phyloP scores from a whole-genome alignment of 2,329 filamentous ascomycete species.

The Tolypocladium inflatum region DNA sequence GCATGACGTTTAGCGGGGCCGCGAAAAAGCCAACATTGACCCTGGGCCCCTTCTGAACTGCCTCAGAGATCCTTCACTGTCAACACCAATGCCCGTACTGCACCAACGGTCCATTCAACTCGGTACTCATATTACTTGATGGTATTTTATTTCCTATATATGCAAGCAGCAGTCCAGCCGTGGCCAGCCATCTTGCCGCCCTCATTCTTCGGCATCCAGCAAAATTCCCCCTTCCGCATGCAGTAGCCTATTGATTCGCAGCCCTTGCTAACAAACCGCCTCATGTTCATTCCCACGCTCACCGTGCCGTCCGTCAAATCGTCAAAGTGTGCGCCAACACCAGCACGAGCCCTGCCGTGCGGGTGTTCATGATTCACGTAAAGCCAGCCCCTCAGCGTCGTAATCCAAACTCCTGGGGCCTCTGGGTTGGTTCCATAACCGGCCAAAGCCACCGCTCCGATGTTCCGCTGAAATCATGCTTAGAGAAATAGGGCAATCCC shows the following conservation, averaged over 20 bases:
- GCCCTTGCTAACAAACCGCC: not conserved
- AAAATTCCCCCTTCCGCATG: not conserved
- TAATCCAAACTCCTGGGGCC: constrained; percentile 14
- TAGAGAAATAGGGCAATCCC: not conserved
- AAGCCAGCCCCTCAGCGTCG: constrained; percentile 6
- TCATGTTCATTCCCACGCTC: not conserved
- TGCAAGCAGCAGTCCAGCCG: not conserved
- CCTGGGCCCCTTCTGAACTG: not conserved
- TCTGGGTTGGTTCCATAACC: constrained; percentile 4
- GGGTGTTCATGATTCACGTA: constrained; percentile 9
- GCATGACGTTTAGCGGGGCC: not conserved
- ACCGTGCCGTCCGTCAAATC: constrained; percentile 1
- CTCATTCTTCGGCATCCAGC: not conserved
- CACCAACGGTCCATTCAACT: not conserved
- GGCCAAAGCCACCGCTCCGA: constrained; percentile 7
- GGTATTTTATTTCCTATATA: not conserved
- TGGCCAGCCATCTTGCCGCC: not conserved
- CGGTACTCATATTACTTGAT: not conserved
- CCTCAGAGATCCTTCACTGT: no score
- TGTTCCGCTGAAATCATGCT: constrained; percentile 6
- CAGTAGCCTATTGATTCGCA: not conserved
- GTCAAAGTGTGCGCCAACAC: constrained; percentile 1
- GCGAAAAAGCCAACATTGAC: not conserved
- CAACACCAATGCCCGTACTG: no score
- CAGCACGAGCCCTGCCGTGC: not conserved